A percentile compares a stretch with the other conserved stretches of the same genome.
Conservation (phyloP, 257 asterid genomes). For the Echites panduratus region DNA sequence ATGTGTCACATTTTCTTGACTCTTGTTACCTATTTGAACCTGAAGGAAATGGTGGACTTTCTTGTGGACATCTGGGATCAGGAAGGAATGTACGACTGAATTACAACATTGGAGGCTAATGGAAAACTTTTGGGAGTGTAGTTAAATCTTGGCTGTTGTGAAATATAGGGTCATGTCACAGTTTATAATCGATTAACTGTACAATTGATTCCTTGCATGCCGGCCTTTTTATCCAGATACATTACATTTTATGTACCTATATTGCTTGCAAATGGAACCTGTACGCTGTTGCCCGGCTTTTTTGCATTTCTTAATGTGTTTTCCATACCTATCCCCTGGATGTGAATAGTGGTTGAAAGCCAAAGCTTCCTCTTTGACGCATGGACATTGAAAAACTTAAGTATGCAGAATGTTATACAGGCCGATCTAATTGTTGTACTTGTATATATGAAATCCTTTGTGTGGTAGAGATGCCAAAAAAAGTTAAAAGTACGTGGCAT, state of each 20-base stretch:
- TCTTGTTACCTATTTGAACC: slow-evolving; percentile 11
- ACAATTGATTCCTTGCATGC: neutral
- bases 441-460: no score
- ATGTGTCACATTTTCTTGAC: slow-evolving; percentile 9
- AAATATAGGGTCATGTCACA: slow-evolving; percentile 1
- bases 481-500: neutral
- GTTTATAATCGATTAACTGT: neutral
- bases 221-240: neutral
- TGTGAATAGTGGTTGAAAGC: neutral
- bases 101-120: slow-evolving; percentile 2
- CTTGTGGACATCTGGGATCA: slow-evolving; percentile 84
- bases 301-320: neutral
- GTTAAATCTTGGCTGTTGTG: neutral
- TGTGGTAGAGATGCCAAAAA: neutral
- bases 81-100: slow-evolving; percentile 68
- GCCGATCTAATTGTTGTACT: neutral
- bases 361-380: neutral
- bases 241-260: neutral
- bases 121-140: neutral
- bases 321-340: neutral
- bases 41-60: slow-evolving; percentile 80
- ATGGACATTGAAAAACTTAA: neutral
- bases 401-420: neutral
- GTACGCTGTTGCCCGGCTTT: neutral
- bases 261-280: neutral